Base-by-base conservation (phyloP, 257 asterid species). In the Paulownia fortunei region DNA sequence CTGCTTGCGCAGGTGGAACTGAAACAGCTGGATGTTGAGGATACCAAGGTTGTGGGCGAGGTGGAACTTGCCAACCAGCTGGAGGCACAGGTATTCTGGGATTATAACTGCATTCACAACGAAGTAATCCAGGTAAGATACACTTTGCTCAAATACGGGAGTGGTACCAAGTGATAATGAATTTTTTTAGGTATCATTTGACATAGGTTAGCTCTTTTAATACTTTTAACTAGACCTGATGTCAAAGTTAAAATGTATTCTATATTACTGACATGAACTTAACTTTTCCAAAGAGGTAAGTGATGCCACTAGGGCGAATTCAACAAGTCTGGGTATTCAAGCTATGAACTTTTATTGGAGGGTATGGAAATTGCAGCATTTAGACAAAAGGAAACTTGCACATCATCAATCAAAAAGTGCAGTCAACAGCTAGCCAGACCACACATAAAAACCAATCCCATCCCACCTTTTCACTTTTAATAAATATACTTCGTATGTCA, bases 11-110 rank as follows among this genome's bases (percentile, higher is more conserved):
- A 56, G 94, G 94, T 63, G 91, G 89, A 74, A 82, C 88, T 18
- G 97, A 85, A 62, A 74, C 83, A 83, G 84, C 86, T 37, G 95
- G 88, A 84, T 83, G 87, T 77, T 87, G 97, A 26, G 93, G 87
- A 86, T 89, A 91, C 98, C 97, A 92, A 36, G 84, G 86, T 71
- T 87, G 97, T 36, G 94, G 98, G 19, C 90, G 97, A 55, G 93
- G 88, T 18, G 89, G 84, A 76, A 62, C 81, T 27, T 84, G 81
- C 98, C 98, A 94, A 73, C 92, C 94, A 80, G 77, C 84, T 59
- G 90, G 86, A 60, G 92, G 94, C 64, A 87, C 81, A 24, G 91
- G 85, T 16, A 89, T 36, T 58, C 92, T 83, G 34, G 97, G 91
- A 79, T 86, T 90, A 64, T 90, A 89, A 49, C 98, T 94, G 90